Evolutionary conservation across 495 filamentous ascomycete genomes (phyloP).

Genomic region (Trichoderma orchidacearum): DNA sequence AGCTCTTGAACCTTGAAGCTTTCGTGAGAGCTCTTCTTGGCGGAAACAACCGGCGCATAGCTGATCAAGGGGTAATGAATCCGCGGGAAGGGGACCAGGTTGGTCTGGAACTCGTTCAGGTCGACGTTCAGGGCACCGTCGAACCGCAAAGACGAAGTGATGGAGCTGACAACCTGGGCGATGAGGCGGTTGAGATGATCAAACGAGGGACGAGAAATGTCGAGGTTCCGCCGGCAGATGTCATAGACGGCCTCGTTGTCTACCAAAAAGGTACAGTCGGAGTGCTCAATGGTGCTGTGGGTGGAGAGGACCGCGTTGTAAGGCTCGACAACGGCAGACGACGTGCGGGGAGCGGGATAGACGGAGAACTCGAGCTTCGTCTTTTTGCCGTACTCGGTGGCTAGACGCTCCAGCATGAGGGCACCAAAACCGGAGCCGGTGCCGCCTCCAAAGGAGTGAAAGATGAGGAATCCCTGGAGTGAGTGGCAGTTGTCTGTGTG

Average conservation of each 20-base stretch:
- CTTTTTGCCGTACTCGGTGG: conserved; percentile 98
- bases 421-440: conserved; percentile 98
- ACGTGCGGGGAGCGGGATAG: conserved; percentile 92
- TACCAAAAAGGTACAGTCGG: conserved; percentile 98
- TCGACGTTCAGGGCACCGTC: conserved; percentile 99
- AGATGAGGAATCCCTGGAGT: conserved; percentile 96
- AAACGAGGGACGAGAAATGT: conserved; percentile 91
- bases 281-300: conserved; percentile 97
- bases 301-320: conserved; percentile 99
- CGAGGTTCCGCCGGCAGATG: conserved; percentile 94
- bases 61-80: conserved; percentile 98
- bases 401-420: conserved; percentile 93
- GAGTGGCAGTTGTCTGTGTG: conserved; percentile 90
- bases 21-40: conserved; percentile 89
- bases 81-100: conserved; percentile 95
- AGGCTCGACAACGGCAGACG: conserved; percentile 94
- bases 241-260: conserved; percentile 99
- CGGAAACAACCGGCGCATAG: conserved; percentile 88
- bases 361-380: conserved; percentile 99
- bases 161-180: conserved; percentile 96
- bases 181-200: conserved; percentile 98
- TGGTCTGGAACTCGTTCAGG: conserved; percentile 99
- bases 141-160: conserved; percentile 96
- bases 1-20: conserved; percentile 80
- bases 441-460: conserved; percentile 99